phyloP scores from a whole-genome alignment of 352 stramenopile genomes.

The Phytophthora europaea region DNA sequence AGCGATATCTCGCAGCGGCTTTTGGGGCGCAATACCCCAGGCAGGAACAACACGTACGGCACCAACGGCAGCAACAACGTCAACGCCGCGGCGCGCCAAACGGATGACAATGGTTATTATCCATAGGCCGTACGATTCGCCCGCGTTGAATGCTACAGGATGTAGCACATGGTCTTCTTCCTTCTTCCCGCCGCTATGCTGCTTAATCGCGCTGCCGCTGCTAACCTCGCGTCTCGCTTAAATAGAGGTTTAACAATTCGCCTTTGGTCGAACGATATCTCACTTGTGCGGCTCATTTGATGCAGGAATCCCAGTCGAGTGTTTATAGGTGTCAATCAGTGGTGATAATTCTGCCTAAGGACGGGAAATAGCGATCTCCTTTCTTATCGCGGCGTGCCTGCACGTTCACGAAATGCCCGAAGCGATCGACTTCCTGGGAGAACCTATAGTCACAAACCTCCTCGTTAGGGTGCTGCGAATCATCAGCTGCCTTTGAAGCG shows the following conservation, averaged over 20 bases:
- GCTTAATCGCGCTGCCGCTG: background rate
- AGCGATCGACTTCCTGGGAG: constrained; percentile 52
- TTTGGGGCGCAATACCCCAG: constrained; percentile 50
- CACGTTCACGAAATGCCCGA: constrained; percentile 63
- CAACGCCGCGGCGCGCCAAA: constrained; percentile 29
- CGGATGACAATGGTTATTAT: constrained; percentile 11
- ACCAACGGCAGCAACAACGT: constrained; percentile 37
- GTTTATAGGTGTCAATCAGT: constrained; percentile 23
- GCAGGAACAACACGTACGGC: constrained; percentile 68
- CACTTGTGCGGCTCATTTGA: constrained; percentile 8
- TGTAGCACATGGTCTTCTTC: background rate
- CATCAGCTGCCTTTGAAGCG: constrained; percentile 1
- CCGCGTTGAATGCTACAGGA: constrained; percentile 4
- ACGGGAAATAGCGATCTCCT: constrained; percentile 61
- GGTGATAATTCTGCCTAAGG: constrained; percentile 52
- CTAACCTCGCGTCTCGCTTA: constrained; percentile 10
- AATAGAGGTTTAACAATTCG: constrained; percentile 26
- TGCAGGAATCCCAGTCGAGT: background rate
- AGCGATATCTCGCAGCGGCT: constrained; percentile 70
- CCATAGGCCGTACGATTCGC: background rate
- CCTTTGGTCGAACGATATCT: background rate
- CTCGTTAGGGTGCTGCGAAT: constrained; percentile 15
- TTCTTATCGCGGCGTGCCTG: constrained; percentile 42
- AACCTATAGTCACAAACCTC: constrained; percentile 35
- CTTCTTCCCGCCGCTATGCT: background rate